Base-by-base conservation (phyloP, 805 yeast species). In the Saccharomycopsis vini region DNA sequence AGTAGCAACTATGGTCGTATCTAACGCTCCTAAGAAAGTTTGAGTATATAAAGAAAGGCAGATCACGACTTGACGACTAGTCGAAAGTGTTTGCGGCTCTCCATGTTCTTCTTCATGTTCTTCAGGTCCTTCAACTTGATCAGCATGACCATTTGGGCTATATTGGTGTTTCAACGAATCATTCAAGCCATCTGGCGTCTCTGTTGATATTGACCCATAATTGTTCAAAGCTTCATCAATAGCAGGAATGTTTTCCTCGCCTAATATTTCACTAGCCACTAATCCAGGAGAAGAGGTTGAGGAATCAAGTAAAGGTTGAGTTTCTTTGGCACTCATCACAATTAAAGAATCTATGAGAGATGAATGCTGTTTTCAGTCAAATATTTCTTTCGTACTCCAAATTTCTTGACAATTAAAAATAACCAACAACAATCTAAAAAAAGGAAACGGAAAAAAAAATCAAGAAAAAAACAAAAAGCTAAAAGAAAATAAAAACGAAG, bases 1-100 rank as follows among this genome's bases (percentile, higher is more conserved):
- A 3, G 81, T 73, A 4, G 83, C 68, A 3, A 78, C 80, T 19
- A 76, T 69, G 0, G 84, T 76, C 15, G 77, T 68, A 54, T 79
- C 84, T 10, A 79, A 56, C 0, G 79, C 76, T 0, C 77, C 68
- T 3, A 79, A 59, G 51, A 78, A 68, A 10, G 70, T 61, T 10
- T 72, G 71, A 9, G 64, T 52, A 69, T 73, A 72, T 18, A 69
- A 46, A 0, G 73, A 61, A 3, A 54, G 28, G 15, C 50, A 34
- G 20, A 53, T 52, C 23, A 47, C 36, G 15, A 18, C 12, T 6
- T n/a, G 33, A n/a, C 41, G 29, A 3, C 24, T 24, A 5, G 43
- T 30, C 7, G 39, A 4, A 3, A 43, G 23, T 10, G 16, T 18
- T 3, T n/a, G n/a, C 12, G 19, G 22, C n/a, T 39, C 38, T 23